These are phyloP conservation scores for Solanum hybrid DNA, from an alignment of 305 asterid species.

Conservation along the genomic window DNA sequence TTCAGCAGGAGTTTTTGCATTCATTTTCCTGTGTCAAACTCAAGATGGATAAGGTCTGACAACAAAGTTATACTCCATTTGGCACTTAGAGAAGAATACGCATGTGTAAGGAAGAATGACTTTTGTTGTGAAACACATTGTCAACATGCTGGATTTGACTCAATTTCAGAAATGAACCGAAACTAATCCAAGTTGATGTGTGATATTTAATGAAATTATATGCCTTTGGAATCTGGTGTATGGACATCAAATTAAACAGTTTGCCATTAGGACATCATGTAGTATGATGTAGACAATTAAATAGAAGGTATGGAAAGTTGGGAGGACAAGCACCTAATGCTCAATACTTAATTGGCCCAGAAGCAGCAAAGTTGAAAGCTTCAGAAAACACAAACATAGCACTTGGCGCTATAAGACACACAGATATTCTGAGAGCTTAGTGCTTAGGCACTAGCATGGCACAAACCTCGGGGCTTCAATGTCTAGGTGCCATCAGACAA, in stretches of 20 bases:
- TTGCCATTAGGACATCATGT: background rate
- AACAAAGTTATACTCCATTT: background rate
- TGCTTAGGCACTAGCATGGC: background rate
- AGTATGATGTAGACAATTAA: background rate
- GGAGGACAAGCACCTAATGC: background rate
- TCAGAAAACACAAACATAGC: background rate
- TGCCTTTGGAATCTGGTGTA: background rate
- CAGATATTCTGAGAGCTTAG: background rate
- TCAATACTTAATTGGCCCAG: background rate
- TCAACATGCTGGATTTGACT: background rate
- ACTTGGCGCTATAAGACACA: background rate
- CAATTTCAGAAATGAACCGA: background rate
- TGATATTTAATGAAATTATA: background rate
- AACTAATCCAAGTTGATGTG: background rate
- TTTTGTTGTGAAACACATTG: background rate
- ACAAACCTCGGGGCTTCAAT: background rate
- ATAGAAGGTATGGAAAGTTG: background rate
- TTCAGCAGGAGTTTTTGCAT: background rate
- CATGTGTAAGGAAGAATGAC: background rate
- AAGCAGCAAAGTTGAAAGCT: background rate
- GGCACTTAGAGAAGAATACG: background rate
- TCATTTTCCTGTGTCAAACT: conserved; percentile 3
- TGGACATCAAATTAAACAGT: background rate
- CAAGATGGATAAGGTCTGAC: background rate
- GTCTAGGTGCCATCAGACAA: background rate